These are phyloP conservation scores for Russula dissimulans DNA, from an alignment of 768 basidiomycete genomes.

Conservation along the genomic window DNA sequence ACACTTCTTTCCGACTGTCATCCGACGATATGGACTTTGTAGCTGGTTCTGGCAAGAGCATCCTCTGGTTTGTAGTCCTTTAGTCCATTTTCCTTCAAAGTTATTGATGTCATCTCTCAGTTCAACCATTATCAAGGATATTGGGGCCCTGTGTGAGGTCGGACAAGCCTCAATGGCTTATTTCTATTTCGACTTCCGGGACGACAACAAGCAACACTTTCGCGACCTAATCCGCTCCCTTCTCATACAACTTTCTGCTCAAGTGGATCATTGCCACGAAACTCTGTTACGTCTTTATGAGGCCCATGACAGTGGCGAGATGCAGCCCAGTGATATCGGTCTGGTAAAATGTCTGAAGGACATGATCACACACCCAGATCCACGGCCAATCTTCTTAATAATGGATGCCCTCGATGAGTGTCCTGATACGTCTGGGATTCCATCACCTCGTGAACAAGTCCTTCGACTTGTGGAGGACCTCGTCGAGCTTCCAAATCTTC, in stretches of 20 bases:
- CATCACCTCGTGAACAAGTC: neutral
- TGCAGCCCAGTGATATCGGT: neutral
- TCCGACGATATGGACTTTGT: neutral
- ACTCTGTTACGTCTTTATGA: neutral
- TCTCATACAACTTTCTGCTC: neutral
- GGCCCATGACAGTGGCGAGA: neutral
- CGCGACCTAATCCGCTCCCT: neutral
- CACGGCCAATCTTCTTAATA: neutral
- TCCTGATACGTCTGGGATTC: neutral
- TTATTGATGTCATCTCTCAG: neutral
- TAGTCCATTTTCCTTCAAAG: neutral
- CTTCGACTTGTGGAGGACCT: neutral
- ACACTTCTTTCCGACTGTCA: no score
- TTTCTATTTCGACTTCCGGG: neutral
- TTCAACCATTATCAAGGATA: neutral
- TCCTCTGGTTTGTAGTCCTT: neutral
- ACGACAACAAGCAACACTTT: neutral
- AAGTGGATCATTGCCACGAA: neutral
- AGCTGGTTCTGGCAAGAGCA: conserved; percentile 4
- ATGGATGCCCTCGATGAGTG: conserved; percentile 3
- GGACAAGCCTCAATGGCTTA: neutral
- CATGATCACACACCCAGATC: neutral
- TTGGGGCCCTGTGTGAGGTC: neutral
- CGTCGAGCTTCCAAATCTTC: neutral
- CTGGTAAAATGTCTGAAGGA: neutral